Evolutionary conservation across 352 stramenopile species (phyloP), one percentile per base, ranked within the genome.

Genomic region (Peronospora farinosa): DNA sequence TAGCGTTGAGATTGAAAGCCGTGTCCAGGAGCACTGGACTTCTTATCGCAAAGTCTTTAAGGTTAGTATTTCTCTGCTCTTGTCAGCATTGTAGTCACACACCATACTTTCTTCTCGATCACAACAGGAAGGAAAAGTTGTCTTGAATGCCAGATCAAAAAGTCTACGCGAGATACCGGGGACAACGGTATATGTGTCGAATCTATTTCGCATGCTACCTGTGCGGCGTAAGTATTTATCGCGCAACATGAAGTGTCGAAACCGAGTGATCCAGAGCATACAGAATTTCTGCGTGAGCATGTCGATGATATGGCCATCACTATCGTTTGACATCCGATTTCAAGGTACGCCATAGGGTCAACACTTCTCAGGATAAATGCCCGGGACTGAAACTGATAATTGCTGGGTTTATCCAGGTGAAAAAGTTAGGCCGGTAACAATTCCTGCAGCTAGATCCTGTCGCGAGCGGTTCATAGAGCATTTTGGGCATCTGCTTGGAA

Each of bases 301-400:
- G 27, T 83, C 78, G 0, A 67, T 94, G 62, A 83, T 92, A 11
- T 88, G 78, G 74, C 76, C 74, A n/a, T 71, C 58, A 2, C 36
- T 90, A 7, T 63, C 80, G 9, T 69, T 90, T 47, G 60, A 81
- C 15, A 45, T 87, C 15, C 65, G 58, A 25, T 83, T 77, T 60
- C 30, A 77, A 57, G 53, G 74, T 71, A 54, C 4, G 54, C 23
- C n/a, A 21, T 17, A 7, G 12, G 25, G 17, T 19, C 5, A 30
- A 31, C 2, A n/a, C 4, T 27, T 43, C 19, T 51, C 12, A 36
- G 12, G 12, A 2, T 43, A 7, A 21, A 8, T 13, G 12, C 11
- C 28, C 1, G 7, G 31, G 17, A 19, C 45, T 39, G 10, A 23
- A 40, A 53, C 19, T 11, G 42, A 36, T 37, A 3, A 10, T 38